Conservation (phyloP, 352 stramenopile species). For the Phytopythium delawarense region DNA sequence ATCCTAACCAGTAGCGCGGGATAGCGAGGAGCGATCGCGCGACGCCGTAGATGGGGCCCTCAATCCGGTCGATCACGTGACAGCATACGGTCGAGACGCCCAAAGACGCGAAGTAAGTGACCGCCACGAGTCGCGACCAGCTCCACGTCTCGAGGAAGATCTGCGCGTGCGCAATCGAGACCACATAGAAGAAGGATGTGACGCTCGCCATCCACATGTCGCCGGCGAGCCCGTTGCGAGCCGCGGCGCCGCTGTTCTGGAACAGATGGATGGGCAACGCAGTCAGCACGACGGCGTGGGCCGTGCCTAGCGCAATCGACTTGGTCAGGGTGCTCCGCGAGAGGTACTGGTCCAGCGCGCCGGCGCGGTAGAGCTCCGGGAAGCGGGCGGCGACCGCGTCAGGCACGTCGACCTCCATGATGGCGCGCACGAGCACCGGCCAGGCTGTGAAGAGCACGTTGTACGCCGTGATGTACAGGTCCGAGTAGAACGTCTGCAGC, state of each 20-base stretch:
- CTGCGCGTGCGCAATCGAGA: conserved; percentile 91
- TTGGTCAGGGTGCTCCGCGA: conserved; percentile 43
- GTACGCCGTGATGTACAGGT: conserved; percentile 89
- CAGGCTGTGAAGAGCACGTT: conserved; percentile 93
- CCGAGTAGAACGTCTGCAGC: conserved; percentile 67
- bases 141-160: conserved; percentile 80
- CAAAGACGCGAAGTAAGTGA: conserved; percentile 47
- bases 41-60: conserved; percentile 38
- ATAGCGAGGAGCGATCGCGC: conserved; percentile 28
- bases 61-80: conserved; percentile 52
- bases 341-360: conserved; percentile 57
- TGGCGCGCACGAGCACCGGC: conserved; percentile 78
- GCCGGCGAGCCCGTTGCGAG: conserved; percentile 28
- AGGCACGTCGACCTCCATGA: conserved; percentile 78
- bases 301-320: conserved; percentile 34
- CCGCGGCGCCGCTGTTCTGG: conserved; percentile 46
- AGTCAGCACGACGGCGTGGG: conserved; percentile 58
- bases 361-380: conserved; percentile 67
- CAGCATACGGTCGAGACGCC: conserved; percentile 43
- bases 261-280: conserved; percentile 51
- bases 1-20: conserved; percentile 61
- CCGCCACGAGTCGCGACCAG: conserved; percentile 46
- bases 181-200: conserved; percentile 91
- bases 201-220: conserved; percentile 90
- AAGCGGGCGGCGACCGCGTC: conserved; percentile 62